Evolutionary conservation across 1,284 basidiomycete genomes (phyloP), one percentile per base, ranked within the genome.

Genomic region (Tilletia caries): DNA sequence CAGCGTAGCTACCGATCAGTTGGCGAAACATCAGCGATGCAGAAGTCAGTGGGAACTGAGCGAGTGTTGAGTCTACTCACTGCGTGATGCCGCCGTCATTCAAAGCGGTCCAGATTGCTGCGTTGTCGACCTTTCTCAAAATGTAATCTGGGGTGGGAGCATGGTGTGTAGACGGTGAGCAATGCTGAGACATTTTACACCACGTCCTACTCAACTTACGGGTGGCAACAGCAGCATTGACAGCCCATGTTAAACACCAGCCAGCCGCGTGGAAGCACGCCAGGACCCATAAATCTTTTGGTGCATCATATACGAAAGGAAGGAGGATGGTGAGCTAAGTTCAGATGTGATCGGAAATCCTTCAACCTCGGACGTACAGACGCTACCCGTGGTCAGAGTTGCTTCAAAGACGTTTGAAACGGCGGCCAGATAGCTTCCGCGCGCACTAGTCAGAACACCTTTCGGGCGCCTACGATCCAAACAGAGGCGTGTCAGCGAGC

Each of bases 401-500:
- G 89, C 87, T 78, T 95, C 92, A 69, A 88, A 89, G 0, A 90
- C 91, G 78, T 94, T 93, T 1, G 88, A 90, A 34, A 94, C 84
- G 1, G 91, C 91, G n/a, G 90, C 91, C 10, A 95, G 86, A 81
- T 94, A 95, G 8, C 89, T 89, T 2, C 91, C 91, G 85, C 92
- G 86, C 15, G 91, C 85, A 0, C 90, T 91, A 0, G 91, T 90
- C 25, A 93, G 77, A 43, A 94, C 93, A 15, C 79, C 79, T 67
- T 80, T 81, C 33, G 79, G 79, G 29, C 74, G 65, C 12, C 37
- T 41, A 15, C 15, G 37, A 41, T 41, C 8, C 8, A n/a, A 29
- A 23, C 37, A 41, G 37, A 41, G n/a, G n/a, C n/a, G n/a, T 27
- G 58, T 20, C 20, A 46, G 32, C 6, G 44, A 44, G 5, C 23